Evolutionary conservation across 169 alveolate species (phyloP), one percentile per base, ranked within the genome.

Genomic region (Plasmodium inui): DNA sequence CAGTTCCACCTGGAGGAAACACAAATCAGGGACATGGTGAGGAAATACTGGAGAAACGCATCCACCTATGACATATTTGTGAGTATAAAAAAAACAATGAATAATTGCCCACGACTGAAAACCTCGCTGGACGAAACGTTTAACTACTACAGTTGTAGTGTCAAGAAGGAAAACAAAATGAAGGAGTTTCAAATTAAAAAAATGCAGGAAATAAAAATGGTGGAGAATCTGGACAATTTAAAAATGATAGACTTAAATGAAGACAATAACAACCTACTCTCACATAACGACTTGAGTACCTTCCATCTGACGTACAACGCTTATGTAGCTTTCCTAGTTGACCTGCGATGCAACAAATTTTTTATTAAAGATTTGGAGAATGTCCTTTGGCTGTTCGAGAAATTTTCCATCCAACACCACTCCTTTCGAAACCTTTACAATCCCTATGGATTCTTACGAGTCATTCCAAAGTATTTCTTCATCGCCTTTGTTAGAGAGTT

Each of bases 401-500:
- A 94, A 34, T 96, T 95, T 71, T 95, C 98, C 79, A 32, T 95
- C 2, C 95, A 92, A 53, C 91, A 76, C 44, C 44, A 28, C 28
- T 70, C 92, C 14, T 83, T 84, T 80, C 70, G 61, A 72, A 80
- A 90, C 26, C 53, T 84, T 67, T 57, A 88, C 34, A 81, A 70
- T 37, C 95, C 97, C 34, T 79, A 83, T 67, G 92, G 92, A 7
- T 92, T 83, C 44, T 41, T 92, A 55, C 26, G 95, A 14, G 92
- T 83, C 12, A 85, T 96, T 12, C 97, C 97, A 28, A 96, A 96
- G 57, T 92, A 95, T 78, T 72, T 96, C 95, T 96, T 96, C 93
- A 94, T 96, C 39, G 96, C 96, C 26, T 96, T 92, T 79, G 72
- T 96, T 72, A 84, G 98, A 41, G 98, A 96, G 53, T 73, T 96